phyloP scores from a whole-genome alignment of 2,329 filamentous ascomycete genomes.

The Arthrobotrys conoides region DNA sequence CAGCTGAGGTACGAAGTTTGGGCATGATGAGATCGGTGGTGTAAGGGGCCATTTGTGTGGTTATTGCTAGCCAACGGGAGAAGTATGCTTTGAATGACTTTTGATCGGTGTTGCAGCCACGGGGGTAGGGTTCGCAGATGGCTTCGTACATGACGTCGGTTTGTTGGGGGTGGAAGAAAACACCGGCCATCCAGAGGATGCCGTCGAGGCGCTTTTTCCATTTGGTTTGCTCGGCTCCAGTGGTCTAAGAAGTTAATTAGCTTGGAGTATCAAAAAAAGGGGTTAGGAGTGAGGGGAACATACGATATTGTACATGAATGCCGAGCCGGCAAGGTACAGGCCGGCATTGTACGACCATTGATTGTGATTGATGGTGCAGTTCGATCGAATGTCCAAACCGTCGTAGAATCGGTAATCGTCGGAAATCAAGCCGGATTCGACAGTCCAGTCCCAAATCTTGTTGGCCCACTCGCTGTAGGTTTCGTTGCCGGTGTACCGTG shows the following conservation, averaged over 20 bases:
- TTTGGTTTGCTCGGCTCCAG: conserved; percentile 65
- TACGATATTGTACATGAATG: conserved; percentile 75
- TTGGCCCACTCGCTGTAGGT: conserved; percentile 84
- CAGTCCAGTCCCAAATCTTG: conserved; percentile 78
- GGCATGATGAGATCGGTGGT: conserved; percentile 70
- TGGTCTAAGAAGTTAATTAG: conserved; percentile 67
- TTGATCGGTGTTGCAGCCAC: conserved; percentile 75
- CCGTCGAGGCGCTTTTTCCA: conserved; percentile 73
- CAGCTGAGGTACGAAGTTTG: conserved; percentile 71
- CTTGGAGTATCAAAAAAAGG: neutral
- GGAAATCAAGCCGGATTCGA: conserved; percentile 73
- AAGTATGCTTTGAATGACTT: conserved; percentile 79
- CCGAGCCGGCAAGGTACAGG: conserved; percentile 76
- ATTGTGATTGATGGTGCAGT: conserved; percentile 71
- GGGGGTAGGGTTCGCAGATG: conserved; percentile 73
- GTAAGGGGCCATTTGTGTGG: conserved; percentile 73
- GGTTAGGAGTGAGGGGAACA: conserved; percentile 27
- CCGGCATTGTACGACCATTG: conserved; percentile 78
- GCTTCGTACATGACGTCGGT: conserved; percentile 77
- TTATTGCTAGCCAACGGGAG: conserved; percentile 75
- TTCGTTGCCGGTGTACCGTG: conserved; percentile 81
- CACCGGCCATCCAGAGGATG: conserved; percentile 71
- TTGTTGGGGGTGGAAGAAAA: conserved; percentile 72
- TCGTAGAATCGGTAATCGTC: conserved; percentile 74
- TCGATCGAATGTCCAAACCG: conserved; percentile 73